These are phyloP conservation scores for Chalciporus sp. DNA, from an alignment of 1,284 basidiomycete genomes.

Conservation along the genomic window DNA sequence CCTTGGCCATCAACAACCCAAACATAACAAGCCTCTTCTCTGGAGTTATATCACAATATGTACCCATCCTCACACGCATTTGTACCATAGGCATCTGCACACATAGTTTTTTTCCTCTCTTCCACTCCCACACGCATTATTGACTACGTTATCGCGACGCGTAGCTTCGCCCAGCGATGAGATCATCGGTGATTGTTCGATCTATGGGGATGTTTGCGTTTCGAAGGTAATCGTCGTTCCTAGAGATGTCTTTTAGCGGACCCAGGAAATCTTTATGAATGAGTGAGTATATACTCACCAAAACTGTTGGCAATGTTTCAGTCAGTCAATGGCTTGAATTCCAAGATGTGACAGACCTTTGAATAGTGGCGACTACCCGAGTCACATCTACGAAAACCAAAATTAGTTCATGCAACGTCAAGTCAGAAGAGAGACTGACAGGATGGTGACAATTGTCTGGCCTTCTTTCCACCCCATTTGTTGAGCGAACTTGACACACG, in stretches of 20 bases:
- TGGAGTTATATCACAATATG: constrained; percentile 2
- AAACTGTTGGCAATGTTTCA: constrained; percentile 34
- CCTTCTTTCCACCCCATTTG: constrained; percentile 69
- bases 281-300: constrained; percentile 37
- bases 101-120: constrained; percentile 1
- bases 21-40: constrained; percentile 3
- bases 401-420: not conserved
- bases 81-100: constrained; percentile 32
- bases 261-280: not conserved
- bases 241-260: constrained; percentile 27
- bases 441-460: constrained; percentile 77
- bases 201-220: constrained; percentile 64
- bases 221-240: constrained; percentile 79
- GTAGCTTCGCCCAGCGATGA: constrained; percentile 37
- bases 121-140: constrained; percentile 2
- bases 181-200: constrained; percentile 51
- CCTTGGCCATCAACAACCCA: constrained; percentile 24
- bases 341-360: constrained; percentile 55
- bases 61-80: constrained; percentile 19
- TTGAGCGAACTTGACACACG: constrained; percentile 79
- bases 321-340: no score
- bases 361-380: constrained; percentile 86
- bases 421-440: constrained; percentile 50
- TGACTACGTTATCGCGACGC: constrained; percentile 6
- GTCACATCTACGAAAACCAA: constrained; percentile 63